Conservation (phyloP, 2,329 filamentous ascomycete species). For the Penicillium expansum region DNA sequence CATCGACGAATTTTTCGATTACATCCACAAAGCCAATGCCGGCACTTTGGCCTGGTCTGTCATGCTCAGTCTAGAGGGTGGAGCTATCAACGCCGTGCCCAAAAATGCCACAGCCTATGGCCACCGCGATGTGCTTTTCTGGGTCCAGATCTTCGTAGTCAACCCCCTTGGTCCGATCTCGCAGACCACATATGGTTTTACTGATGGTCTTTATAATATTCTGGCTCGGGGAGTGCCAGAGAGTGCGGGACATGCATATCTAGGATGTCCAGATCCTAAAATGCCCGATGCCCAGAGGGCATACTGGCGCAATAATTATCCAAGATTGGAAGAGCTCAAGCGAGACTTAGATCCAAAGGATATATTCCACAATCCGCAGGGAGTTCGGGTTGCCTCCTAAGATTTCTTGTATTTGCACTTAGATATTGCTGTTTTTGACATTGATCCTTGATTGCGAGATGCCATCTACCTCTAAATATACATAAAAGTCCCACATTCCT, state of each 20-base stretch:
- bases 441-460: too few species aligned
- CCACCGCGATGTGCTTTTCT: constrained; percentile 62
- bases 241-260: constrained; percentile 48
- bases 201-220: constrained; percentile 49
- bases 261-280: constrained; percentile 59
- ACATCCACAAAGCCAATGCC: constrained; percentile 46
- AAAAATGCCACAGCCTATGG: constrained; percentile 58
- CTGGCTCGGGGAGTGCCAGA: constrained; percentile 30
- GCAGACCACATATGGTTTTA: constrained; percentile 48
- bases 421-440: too few species aligned
- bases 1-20: constrained; percentile 33
- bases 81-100: constrained; percentile 56
- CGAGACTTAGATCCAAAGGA: constrained; percentile 51
- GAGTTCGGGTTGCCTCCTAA: constrained; percentile 12
- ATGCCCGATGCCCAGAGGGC: constrained; percentile 46
- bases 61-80: constrained; percentile 60
- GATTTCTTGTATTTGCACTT: too few species aligned
- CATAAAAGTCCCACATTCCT: too few species aligned
- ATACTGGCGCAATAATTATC: constrained; percentile 52
- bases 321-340: constrained; percentile 37
- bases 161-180: constrained; percentile 44
- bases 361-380: constrained; percentile 59
- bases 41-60: constrained; percentile 58
- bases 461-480: too few species aligned
- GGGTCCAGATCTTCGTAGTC: constrained; percentile 60